Percentiles rank a stretch among this genome's conserved stretches.
Evolutionary conservation across 73 alveolate species (phyloP).

Genomic region (Paramecium bursaria): DNA sequence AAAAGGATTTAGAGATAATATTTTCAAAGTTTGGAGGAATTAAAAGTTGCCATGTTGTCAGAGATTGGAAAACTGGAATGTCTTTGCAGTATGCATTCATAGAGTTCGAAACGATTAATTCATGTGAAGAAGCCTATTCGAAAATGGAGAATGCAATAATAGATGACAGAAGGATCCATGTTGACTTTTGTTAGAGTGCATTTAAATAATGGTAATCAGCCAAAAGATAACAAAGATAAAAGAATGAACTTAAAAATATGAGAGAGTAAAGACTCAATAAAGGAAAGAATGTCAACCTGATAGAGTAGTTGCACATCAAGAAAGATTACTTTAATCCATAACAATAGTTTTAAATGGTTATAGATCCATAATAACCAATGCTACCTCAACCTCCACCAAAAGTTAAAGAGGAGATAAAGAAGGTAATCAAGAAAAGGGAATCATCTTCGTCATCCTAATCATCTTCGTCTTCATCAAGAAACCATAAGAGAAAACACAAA

Average conservation of each 20-base stretch:
- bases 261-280: constrained; percentile 20
- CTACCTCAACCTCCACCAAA: no score
- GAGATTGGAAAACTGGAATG: constrained; percentile 99
- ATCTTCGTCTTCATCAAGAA: no score
- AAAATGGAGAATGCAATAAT: constrained; percentile 93
- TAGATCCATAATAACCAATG: no score
- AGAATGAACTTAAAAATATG: constrained; percentile 68
- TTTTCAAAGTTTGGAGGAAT: constrained; percentile 97
- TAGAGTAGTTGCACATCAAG: constrained; percentile 54
- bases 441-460: no score
- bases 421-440: no score
- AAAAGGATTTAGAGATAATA: constrained; percentile 87
- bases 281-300: constrained; percentile 25
- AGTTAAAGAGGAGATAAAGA: no score
- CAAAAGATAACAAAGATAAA: constrained; percentile 70
- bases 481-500: no score
- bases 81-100: constrained; percentile 98
- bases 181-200: constrained; percentile 95
- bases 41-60: constrained; percentile 93
- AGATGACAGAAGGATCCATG: constrained; percentile 95
- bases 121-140: constrained; percentile 96
- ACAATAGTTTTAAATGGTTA: no score
- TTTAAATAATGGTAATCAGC: constrained; percentile 79
- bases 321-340: constrained; percentile 58
- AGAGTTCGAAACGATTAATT: constrained; percentile 96